Evolutionary conservation across 2,329 filamentous ascomycete species (phyloP), one percentile per base, ranked within the genome.

Genomic region (Monilinia aucupariae): DNA sequence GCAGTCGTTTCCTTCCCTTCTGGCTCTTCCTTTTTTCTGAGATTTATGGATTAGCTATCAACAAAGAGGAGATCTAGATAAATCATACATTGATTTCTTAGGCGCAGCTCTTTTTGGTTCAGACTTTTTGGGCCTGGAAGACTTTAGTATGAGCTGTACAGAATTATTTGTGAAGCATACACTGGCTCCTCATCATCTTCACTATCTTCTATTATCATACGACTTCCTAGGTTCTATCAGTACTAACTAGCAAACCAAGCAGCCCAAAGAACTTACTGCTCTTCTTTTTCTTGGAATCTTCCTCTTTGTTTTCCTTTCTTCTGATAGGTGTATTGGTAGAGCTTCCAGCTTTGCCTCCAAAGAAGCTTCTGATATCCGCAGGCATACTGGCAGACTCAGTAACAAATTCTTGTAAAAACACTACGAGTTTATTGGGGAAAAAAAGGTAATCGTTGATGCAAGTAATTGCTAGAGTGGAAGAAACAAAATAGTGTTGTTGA

Each of bases 311-410:
- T 9, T 69, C 64, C 70, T 81, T 78, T 68, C 76, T 75, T 67
- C 76, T 76, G 64, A 80, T 76, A 20, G 82, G 78, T 51, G 81
- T 78, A 67, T 83, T 81, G 59, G 85, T 84, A 67, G 59, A 41
- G 25, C 27, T 25, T 45, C n/a, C 48, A 37, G 59, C 39, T 75
- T 92, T 92, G 65, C 89, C 85, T 62, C 88, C 86, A 79, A 97
- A 97, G 77, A 97, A 97, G 70, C 82, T 91, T 73, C 92, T 84
- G 72, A 97, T 97, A 76, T 97, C 93, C 66, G 68, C 91, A 61
- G 92, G 85, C 92, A 96, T 96, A 50, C 53, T 70, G 63, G n/a
- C 22, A n/a, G 25, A 45, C 47, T 30, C 20, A 61, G 27, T 27
- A 41, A 39, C n/a, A 17, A n/a, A 27, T 27, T 51, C 12, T n/a